These are phyloP conservation scores for Sugiyamaella boreocaroliniensis DNA, from an alignment of 805 yeast species.

Conservation along the genomic window DNA sequence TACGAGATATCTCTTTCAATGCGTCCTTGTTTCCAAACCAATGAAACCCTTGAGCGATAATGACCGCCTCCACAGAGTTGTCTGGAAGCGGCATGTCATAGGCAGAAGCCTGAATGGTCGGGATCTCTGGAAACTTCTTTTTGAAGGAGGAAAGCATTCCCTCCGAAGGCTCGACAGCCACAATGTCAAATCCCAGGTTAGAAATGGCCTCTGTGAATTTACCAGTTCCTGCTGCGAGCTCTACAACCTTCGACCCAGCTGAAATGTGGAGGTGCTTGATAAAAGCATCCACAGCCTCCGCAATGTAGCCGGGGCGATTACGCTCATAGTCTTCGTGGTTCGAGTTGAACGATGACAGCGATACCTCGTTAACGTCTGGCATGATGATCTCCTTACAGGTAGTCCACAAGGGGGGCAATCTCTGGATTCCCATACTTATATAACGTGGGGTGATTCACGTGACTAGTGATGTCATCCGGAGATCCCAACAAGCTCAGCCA, in stretches of 20 bases:
- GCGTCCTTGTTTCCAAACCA: conserved; percentile 54
- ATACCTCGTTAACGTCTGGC: conserved; percentile 31
- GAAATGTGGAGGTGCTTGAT: conserved; percentile 34
- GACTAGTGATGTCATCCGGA: neutral
- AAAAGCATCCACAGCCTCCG: conserved; percentile 39
- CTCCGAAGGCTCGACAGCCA: conserved; percentile 48
- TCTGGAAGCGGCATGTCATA: conserved; percentile 43
- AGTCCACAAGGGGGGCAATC: neutral
- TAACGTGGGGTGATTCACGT: neutral
- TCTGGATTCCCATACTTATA: neutral
- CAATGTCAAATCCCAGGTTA: conserved; percentile 37
- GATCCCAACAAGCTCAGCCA: no score
- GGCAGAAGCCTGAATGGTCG: conserved; percentile 37
- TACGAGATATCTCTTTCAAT: conserved; percentile 44
- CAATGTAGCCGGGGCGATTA: conserved; percentile 46
- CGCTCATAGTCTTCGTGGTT: conserved; percentile 48
- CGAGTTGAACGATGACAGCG: conserved; percentile 43
- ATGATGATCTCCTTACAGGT: neutral
- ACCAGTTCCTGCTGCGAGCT: conserved; percentile 60
- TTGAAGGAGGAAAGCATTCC: conserved; percentile 50
- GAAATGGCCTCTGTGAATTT: conserved; percentile 47
- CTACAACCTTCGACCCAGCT: conserved; percentile 33
- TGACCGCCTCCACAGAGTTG: conserved; percentile 41
- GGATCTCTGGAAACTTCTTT: conserved; percentile 41
- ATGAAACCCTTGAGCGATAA: conserved; percentile 58